phyloP scores from a whole-genome alignment of 305 asterid genomes.

The Andrographis paniculata region DNA sequence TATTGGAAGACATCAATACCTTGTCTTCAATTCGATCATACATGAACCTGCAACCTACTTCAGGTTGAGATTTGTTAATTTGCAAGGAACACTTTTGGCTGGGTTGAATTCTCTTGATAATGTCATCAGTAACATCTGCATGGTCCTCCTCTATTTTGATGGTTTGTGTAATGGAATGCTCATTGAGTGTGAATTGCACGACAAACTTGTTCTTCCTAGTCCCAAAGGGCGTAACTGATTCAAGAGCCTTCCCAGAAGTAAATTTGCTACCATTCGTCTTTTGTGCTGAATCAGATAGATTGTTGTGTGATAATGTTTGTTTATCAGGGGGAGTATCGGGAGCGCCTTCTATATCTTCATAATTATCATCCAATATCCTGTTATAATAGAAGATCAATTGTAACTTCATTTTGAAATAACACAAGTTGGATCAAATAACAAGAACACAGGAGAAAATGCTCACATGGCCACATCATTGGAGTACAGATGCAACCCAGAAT shows the following conservation, averaged over 20 bases:
- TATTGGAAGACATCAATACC: conserved; percentile 36
- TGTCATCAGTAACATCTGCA: conserved; percentile 56
- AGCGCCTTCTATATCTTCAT: conserved; percentile 44
- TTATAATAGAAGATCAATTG: conserved; percentile 13
- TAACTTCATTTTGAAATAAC: conserved; percentile 9
- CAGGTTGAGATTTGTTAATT: conserved; percentile 41
- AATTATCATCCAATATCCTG: conserved; percentile 61
- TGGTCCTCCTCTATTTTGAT: conserved; percentile 35
- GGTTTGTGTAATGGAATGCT: conserved; percentile 28
- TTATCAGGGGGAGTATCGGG: conserved; percentile 46
- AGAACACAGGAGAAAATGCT: conserved; percentile 24
- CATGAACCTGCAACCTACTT: conserved; percentile 91
- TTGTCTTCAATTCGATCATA: conserved; percentile 87
- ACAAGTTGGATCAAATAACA: neutral
- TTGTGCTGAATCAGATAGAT: conserved; percentile 39
- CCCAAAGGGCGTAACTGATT: conserved; percentile 82
- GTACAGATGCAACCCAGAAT: conserved; percentile 76
- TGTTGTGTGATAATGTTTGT: conserved; percentile 23
- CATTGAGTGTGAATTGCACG: conserved; percentile 67
- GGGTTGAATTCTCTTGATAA: conserved; percentile 75
- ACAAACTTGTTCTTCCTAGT: conserved; percentile 75
- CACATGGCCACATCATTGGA: conserved; percentile 86
- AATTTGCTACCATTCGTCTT: conserved; percentile 47
- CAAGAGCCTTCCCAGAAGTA: conserved; percentile 44
- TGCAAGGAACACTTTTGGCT: conserved; percentile 53